Percentiles rank a stretch among this genome's conserved stretches.
Conservation (phyloP, 352 stramenopile species). For the Lagenidium giganteum region DNA sequence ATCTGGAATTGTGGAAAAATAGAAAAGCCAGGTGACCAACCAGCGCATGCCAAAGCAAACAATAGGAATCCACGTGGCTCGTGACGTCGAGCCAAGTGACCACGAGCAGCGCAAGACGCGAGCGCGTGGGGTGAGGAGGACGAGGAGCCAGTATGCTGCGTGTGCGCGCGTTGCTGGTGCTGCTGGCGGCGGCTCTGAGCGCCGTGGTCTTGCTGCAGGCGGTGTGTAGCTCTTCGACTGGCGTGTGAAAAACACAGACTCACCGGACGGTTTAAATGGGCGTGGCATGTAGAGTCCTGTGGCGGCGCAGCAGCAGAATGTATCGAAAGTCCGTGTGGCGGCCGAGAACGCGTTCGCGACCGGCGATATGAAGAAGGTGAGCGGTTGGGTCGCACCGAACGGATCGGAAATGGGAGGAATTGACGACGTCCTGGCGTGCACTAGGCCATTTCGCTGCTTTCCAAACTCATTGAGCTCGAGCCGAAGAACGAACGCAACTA, state of each 20-base stretch:
- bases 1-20: too few relatives aligned
- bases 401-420: neutral
- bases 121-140: too few relatives aligned
- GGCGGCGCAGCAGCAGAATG: slow-evolving; percentile 27
- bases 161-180: slow-evolving; percentile 11
- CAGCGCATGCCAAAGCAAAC: too few relatives aligned
- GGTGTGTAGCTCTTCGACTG: slow-evolving; percentile 2
- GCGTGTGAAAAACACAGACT: neutral
- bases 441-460: slow-evolving; percentile 72
- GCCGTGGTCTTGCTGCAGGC: slow-evolving; percentile 12
- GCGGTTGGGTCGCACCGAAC: too few relatives aligned
- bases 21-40: too few relatives aligned
- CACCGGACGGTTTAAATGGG: neutral
- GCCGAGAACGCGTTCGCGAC: slow-evolving; percentile 74
- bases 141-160: too few relatives aligned
- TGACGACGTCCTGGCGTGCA: neutral
- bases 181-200: slow-evolving; percentile 20
- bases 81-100: too few relatives aligned
- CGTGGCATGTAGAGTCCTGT: neutral
- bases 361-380: slow-evolving; percentile 75
- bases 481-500: slow-evolving; percentile 77
- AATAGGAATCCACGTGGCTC: too few relatives aligned
- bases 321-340: slow-evolving; percentile 58
- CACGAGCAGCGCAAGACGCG: too few relatives aligned
- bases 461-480: slow-evolving; percentile 78